Evolutionary conservation across 768 basidiomycete genomes (phyloP), one percentile per base, ranked within the genome.

Genomic region (Lepiota subincarnata): DNA sequence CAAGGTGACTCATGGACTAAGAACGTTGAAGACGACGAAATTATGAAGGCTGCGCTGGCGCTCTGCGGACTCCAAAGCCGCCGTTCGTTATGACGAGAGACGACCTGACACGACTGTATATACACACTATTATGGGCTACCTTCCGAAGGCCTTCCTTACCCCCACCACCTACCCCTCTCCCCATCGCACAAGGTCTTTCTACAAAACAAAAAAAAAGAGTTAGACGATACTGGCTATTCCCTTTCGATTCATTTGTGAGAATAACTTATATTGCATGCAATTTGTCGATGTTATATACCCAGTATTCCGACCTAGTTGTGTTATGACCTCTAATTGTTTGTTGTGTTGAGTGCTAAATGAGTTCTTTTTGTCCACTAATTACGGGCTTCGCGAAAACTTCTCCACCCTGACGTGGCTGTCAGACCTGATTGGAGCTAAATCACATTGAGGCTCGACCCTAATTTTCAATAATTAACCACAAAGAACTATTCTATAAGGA

Each of bases 31-130:
- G 74, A 86, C 63, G 80, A 84, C 31, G 85, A 85, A 52, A 80
- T 81, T 68, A 84, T 88, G 81, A 79, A 78, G 56, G 86, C 84
- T 19, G 86, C 86, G 22, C 69, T 86, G 37, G 81, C 80, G 39
- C 67, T 88, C 16, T 87, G 85, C 63, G 85, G 86, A 31, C 70
- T 80, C 52, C 74, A 75, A 24, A 66, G 69, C 48, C 59, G 66
- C 16, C 57, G 57, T 34, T 3, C 7, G 16, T 37, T 55, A 50
- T 55, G 37, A 57, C 20, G 18, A 1, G 28, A 28, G 14, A 13
- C 31, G 31, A 31, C 31, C 11, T 19, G 19, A 35, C 14, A 12
- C 8, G 40, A 41, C 35, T 54, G 45, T 54, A 47, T 22, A 48
- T 36, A 54, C 37, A 54, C 37, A 12, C 6, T 31, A 54, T 31